These are phyloP conservation scores for Guadua angustifolia DNA, from an alignment of 176 grass and related monocot species.

Conservation along the genomic window DNA sequence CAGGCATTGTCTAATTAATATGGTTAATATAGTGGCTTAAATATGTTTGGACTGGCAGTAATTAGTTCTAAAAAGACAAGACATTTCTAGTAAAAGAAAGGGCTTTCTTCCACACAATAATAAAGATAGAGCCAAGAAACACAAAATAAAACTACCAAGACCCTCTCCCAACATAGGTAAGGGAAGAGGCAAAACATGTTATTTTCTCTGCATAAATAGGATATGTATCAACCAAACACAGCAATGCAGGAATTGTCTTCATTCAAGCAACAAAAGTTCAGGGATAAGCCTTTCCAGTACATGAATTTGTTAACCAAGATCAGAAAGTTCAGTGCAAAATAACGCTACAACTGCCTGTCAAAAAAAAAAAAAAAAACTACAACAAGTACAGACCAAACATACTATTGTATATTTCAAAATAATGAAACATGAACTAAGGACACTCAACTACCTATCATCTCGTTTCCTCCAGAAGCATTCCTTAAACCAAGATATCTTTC, in stretches of 20 bases:
- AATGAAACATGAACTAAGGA: not conserved
- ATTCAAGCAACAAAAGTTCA: not conserved
- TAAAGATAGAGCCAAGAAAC: not conserved
- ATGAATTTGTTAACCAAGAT: not conserved
- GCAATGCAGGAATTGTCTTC: not conserved
- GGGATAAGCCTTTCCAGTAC: not conserved
- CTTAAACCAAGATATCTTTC: not conserved
- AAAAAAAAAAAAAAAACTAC: no score
- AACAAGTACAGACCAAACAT: not conserved
- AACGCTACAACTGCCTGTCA: not conserved
- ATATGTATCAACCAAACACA: not conserved
- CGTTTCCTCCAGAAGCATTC: not conserved
- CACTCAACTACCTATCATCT: not conserved
- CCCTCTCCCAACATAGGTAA: not conserved
- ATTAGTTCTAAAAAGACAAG: slow-evolving; percentile 4
- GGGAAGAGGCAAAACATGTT: not conserved
- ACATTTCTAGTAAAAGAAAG: not conserved
- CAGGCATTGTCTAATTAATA: not conserved
- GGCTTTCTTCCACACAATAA: not conserved
- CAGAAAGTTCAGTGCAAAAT: slow-evolving; percentile 5
- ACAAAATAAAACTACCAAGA: not conserved
- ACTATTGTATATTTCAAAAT: not conserved
- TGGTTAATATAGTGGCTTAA: not conserved
- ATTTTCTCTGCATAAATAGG: slow-evolving; percentile 14
- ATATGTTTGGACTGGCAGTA: not conserved